phyloP scores from a whole-genome alignment of 169 alveolate genomes.

The Perkinsus chesapeaki region DNA sequence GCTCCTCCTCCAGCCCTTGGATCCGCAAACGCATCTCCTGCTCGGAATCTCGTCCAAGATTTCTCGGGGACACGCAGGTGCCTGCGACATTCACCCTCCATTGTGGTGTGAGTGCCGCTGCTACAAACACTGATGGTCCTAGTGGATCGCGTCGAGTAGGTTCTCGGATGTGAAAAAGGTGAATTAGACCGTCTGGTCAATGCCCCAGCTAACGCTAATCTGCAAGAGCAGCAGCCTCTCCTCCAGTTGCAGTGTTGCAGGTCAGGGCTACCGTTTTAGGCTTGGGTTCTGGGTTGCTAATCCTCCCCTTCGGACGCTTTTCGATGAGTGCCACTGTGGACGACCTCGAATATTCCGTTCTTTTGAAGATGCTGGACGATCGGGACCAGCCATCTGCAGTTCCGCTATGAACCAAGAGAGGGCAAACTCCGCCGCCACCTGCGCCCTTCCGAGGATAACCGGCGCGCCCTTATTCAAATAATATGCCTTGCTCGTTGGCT shows the following conservation, averaged over 20 bases:
- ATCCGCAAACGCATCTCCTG: background rate
- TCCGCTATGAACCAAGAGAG: too few relatives aligned
- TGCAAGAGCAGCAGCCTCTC: background rate
- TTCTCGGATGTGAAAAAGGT: background rate
- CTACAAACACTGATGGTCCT: background rate
- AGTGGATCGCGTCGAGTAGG: background rate
- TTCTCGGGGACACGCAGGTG: background rate
- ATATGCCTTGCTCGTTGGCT: too few relatives aligned
- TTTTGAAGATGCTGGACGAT: too few relatives aligned
- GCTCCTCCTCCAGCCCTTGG: background rate
- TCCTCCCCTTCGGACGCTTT: background rate
- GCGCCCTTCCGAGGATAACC: too few relatives aligned
- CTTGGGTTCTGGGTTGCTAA: background rate
- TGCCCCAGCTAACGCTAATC: background rate
- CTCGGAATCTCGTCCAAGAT: background rate
- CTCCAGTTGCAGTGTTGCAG: background rate
- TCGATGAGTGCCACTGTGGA: background rate
- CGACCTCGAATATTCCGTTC: background rate
- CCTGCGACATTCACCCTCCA: background rate
- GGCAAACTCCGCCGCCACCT: too few relatives aligned
- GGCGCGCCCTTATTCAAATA: too few relatives aligned
- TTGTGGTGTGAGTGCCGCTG: background rate
- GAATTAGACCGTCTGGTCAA: background rate
- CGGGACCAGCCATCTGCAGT: too few relatives aligned
- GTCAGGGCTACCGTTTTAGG: background rate